These are phyloP conservation scores for Odonthalia washingtoniensis DNA, from an alignment of 31 red algal genomes.

Conservation along the genomic window DNA sequence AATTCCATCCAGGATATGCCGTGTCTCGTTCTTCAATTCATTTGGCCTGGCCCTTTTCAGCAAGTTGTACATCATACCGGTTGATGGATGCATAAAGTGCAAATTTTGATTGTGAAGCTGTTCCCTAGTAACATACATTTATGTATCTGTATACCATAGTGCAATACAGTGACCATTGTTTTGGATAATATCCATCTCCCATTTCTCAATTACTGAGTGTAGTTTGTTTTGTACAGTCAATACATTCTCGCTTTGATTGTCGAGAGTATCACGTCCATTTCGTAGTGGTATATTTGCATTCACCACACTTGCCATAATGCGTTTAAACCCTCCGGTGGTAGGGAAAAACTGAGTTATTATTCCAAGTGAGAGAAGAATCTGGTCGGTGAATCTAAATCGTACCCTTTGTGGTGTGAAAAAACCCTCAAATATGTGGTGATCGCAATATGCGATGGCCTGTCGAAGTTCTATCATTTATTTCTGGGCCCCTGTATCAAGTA, in stretches of 20 bases:
- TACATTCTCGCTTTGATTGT: neutral
- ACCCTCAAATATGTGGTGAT: neutral
- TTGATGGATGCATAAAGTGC: neutral
- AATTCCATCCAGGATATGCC: neutral
- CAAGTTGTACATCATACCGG: neutral
- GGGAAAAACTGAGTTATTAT: neutral
- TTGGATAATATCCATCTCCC: neutral
- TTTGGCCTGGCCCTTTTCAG: neutral
- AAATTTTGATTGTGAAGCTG: neutral
- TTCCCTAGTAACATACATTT: neutral
- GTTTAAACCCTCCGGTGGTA: neutral
- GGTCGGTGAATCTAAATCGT: neutral
- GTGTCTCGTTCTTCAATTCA: conserved; percentile 2
- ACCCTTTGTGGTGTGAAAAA: neutral
- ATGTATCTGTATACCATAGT: neutral
- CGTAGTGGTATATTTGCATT: conserved; percentile 13
- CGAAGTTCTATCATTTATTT: neutral
- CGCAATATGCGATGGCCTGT: neutral
- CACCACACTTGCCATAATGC: neutral
- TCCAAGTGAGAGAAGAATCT: neutral
- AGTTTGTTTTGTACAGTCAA: neutral
- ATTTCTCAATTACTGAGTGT: neutral
- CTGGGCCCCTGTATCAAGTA: neutral
- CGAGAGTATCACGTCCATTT: conserved; percentile 13
- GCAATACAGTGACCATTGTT: neutral